Evolutionary conservation across 192 early-diverging fungal genomes (phyloP).

Genomic region (Coemansia sp.): DNA sequence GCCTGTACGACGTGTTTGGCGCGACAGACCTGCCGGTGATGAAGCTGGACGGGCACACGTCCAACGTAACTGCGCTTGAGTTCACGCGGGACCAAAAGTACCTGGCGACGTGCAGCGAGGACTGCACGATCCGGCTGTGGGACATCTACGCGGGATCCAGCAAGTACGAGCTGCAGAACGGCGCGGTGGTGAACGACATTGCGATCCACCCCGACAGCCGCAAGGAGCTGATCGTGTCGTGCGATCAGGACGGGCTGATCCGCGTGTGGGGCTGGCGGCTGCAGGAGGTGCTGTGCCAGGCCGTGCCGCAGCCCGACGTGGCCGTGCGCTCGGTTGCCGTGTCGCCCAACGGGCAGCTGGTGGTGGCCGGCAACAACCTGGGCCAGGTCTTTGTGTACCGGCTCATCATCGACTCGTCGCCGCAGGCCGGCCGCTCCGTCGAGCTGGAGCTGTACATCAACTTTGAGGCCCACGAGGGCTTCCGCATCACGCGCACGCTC

Average conservation of each 20-base stretch:
- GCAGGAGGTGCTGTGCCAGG: constrained; percentile 40
- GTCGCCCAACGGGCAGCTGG: constrained; percentile 46
- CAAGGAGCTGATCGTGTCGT: constrained; percentile 44
- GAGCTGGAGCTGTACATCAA: constrained; percentile 47
- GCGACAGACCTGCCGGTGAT: constrained; percentile 42
- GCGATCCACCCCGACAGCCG: constrained; percentile 49
- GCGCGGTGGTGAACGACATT: constrained; percentile 45
- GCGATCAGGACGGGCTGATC: constrained; percentile 48
- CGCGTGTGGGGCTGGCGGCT: constrained; percentile 44
- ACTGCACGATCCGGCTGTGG: constrained; percentile 51
- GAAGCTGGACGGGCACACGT: constrained; percentile 48
- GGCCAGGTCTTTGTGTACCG: constrained; percentile 49
- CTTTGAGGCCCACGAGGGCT: constrained; percentile 46
- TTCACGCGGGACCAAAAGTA: constrained; percentile 51
- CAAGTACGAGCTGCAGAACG: constrained; percentile 43
- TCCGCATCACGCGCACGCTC: constrained; percentile 36
- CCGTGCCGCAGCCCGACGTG: constrained; percentile 32
- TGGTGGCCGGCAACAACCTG: constrained; percentile 48
- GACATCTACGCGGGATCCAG: constrained; percentile 45
- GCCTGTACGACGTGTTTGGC: constrained; percentile 51
- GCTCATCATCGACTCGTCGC: constrained; percentile 37
- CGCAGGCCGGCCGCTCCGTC: constrained; percentile 39
- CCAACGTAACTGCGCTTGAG: constrained; percentile 50
- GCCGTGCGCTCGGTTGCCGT: constrained; percentile 42
- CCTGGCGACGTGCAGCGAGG: constrained; percentile 50